Base-by-base conservation (phyloP, 1,284 basidiomycete genomes). In the Prillingera fragicola region DNA sequence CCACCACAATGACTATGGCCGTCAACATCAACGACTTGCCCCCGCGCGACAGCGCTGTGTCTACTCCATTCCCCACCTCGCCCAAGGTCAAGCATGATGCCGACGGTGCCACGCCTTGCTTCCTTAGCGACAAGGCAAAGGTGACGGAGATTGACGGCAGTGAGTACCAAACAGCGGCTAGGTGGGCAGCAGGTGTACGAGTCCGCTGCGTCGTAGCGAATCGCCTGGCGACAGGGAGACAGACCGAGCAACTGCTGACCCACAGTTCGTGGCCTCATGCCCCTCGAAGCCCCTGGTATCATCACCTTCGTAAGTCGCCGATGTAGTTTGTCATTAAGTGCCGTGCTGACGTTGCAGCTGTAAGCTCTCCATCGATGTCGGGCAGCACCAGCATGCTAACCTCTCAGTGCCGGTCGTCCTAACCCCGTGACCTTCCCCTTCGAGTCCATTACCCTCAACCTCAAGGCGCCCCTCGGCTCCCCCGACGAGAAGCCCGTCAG, bases 401-500 rank as follows among this genome's bases (percentile, higher is more conserved):
- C 21, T n/a, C 25, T 12, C 41, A 66, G 65, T 18, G 77, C 77
- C 9, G 78, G 78, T 26, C 75, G 75, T 71, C 94, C 94, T 21
- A 94, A 94, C 64, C 79, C 84, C n/a, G 73, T 77, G 4, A 87
- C 87, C 14, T 97, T 96, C 73, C 92, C 92, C 1, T 85, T 97
- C 67, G 81, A 82, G 7, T 80, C 81, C 2, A 71, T 95, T 54
- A 79, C 77, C 23, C 61, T 78, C 46, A 71, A 70, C 48, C 62
- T 78, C 52, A 75, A 75, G 59, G 65, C 74, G 14, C 65, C 68
- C 9, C 56, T 70, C 17, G 64, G 53, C 36, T 15, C 21, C 22
- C 78, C 75, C 8, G 71, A 67, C 38, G 56, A 65, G n/a, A 10
- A 40, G 14, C 8, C 14, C 8, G 13, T n/a, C 24, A 37, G 27